phyloP scores from a whole-genome alignment of 2,329 filamentous ascomycete genomes.

The Nakataea oryzae region DNA sequence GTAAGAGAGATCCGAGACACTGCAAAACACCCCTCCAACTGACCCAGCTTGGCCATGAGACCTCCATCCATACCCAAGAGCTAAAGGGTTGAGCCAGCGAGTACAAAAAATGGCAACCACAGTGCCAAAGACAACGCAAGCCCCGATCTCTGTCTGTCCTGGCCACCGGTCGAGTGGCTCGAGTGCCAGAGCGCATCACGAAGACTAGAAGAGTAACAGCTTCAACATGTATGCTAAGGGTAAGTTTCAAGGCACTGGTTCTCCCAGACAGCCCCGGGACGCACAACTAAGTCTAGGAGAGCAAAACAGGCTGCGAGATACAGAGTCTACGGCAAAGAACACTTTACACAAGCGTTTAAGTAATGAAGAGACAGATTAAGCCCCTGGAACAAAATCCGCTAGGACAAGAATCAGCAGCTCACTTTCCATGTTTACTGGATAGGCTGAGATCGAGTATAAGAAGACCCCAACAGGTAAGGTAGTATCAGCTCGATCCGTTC shows the following conservation, averaged over 20 bases:
- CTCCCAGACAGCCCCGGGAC: too few species aligned
- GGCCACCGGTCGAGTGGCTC: not conserved
- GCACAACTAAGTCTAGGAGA: not conserved
- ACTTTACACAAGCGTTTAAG: not conserved
- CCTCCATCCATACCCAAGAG: too few species aligned
- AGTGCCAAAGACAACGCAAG: too few species aligned
- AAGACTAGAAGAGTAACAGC: not conserved
- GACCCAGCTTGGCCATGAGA: too few species aligned
- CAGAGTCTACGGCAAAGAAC: not conserved
- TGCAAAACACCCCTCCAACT: too few species aligned
- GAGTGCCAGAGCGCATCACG: not conserved
- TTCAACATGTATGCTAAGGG: not conserved
- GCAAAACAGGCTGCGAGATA: not conserved
- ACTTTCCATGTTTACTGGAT: too few species aligned
- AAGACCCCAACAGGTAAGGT: not conserved
- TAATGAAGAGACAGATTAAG: not conserved
- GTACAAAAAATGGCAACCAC: too few species aligned
- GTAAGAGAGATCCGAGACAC: too few species aligned
- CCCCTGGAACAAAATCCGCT: not conserved
- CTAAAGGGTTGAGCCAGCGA: too few species aligned
- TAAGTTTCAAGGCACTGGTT: not conserved
- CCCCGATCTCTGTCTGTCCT: too few species aligned
- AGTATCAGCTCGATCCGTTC: not conserved
- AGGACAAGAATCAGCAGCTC: not conserved
- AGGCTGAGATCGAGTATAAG: not conserved